Conservation (phyloP, 352 stramenopile species). For the Pythium monospermum region DNA sequence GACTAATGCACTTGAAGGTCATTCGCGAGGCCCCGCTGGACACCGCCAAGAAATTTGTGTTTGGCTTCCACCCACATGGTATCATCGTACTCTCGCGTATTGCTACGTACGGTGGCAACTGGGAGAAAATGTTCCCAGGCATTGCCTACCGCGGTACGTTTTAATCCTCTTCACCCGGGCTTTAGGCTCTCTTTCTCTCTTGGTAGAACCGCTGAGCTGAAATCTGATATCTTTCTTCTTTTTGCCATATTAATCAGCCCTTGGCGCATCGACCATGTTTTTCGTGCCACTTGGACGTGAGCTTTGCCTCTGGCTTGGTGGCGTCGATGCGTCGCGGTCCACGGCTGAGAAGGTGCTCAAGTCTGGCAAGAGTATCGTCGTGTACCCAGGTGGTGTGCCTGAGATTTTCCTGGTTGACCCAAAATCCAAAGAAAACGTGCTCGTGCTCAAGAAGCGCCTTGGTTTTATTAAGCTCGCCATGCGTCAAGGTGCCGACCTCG, state of each 20-base stretch:
- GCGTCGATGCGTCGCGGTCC: conserved; percentile 66
- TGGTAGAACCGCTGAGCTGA: too few relatives aligned
- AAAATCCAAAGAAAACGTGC: conserved; percentile 61
- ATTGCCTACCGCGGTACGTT: conserved; percentile 43
- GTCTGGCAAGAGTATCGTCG: conserved; percentile 52
- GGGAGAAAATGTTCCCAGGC: conserved; percentile 64
- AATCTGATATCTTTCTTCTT: conserved; percentile 4
- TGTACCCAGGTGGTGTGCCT: conserved; percentile 69
- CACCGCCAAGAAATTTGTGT: conserved; percentile 63
- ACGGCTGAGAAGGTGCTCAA: conserved; percentile 75
- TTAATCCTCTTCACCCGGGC: background rate
- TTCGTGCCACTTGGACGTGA: conserved; percentile 60
- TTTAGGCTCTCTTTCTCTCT: too few relatives aligned
- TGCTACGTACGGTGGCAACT: conserved; percentile 56
- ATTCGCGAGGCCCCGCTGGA: conserved; percentile 63
- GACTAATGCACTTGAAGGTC: conserved; percentile 55
- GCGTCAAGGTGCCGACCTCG: conserved; percentile 64
- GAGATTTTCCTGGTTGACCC: conserved; percentile 78
- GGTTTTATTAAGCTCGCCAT: conserved; percentile 82
- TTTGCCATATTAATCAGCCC: conserved; percentile 28
- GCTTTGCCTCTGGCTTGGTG: conserved; percentile 62
- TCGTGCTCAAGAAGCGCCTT: conserved; percentile 75
- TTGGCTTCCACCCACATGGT: conserved; percentile 68
- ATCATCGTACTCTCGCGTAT: conserved; percentile 76
- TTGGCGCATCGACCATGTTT: conserved; percentile 69